Percentiles rank a stretch among this genome's conserved stretches.
phyloP scores from a whole-genome alignment of 306 rosid species.

The Glycine latifolia region DNA sequence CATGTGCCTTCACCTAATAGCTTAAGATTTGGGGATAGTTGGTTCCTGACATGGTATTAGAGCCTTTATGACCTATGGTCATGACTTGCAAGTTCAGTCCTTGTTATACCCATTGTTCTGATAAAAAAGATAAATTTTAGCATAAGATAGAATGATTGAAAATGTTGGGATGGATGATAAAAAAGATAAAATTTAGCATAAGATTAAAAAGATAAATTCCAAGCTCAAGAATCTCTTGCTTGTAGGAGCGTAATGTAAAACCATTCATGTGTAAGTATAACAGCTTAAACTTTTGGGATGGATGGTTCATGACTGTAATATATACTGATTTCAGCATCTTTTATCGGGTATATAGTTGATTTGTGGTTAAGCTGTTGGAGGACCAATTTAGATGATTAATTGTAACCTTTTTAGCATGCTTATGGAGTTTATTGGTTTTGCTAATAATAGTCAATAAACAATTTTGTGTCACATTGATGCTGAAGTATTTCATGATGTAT shows the following conservation, averaged over 20 bases:
- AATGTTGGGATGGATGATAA: too few relatives aligned
- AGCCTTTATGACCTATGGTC: too few relatives aligned
- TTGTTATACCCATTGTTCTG: too few relatives aligned
- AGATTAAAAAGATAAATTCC: neutral
- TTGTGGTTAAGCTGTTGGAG: neutral
- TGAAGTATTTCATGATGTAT: neutral
- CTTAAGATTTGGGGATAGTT: too few relatives aligned
- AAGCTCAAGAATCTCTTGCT: neutral
- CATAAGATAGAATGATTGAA: neutral
- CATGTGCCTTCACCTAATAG: too few relatives aligned
- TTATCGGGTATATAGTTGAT: conserved; percentile 10
- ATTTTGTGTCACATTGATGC: neutral
- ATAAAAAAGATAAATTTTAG: neutral
- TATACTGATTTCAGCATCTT: too few relatives aligned
- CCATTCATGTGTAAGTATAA: neutral
- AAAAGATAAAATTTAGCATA: neutral
- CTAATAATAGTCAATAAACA: neutral
- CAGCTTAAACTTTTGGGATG: neutral
- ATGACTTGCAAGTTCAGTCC: too few relatives aligned
- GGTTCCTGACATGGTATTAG: too few relatives aligned
- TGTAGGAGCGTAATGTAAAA: neutral
- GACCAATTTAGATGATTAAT: neutral
- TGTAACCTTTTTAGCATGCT: neutral
- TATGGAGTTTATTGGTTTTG: neutral
- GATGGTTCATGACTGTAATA: neutral